A percentile compares a stretch with the other conserved stretches of the same genome.
Evolutionary conservation across 306 rosid genomes (phyloP).

Genomic region (Ochetophila trinervis): DNA sequence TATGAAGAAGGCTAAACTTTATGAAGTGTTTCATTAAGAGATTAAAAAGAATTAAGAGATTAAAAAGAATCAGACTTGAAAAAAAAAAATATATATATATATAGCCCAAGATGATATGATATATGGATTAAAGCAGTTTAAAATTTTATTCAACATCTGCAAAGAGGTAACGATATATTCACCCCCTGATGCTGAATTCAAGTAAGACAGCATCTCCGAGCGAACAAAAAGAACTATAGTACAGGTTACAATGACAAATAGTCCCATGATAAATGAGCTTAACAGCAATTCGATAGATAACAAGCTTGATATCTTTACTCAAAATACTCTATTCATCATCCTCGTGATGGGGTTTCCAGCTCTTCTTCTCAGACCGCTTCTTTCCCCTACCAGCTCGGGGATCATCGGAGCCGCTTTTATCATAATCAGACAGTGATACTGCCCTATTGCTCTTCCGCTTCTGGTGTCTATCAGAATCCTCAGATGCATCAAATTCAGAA

Average conservation of each 20-base stretch:
- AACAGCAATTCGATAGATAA: background rate
- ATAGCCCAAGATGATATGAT: no score
- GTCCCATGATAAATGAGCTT: background rate
- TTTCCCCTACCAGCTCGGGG: conserved; percentile 48
- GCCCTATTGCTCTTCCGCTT: conserved; percentile 56
- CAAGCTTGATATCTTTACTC: conserved; percentile 6
- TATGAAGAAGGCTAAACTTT: no score
- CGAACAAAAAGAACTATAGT: conserved; percentile 15
- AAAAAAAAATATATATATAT: no score
- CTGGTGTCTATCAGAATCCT: conserved; percentile 41
- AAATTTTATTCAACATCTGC: no score
- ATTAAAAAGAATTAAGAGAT: no score
- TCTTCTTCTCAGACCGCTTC: conserved; percentile 59
- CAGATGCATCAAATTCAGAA: conserved; percentile 65
- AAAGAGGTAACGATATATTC: no score
- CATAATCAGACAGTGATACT: conserved; percentile 43
- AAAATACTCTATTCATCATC: conserved; percentile 39
- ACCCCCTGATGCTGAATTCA: no score
- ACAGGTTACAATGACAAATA: conserved; percentile 3
- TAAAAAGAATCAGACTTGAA: no score
- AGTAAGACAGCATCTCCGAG: background rate
- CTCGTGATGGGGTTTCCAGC: conserved; percentile 39
- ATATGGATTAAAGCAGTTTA: no score
- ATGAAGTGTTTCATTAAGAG: no score
- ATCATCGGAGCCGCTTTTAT: conserved; percentile 45